Base-by-base conservation (phyloP, 306 rosid species). In the Urtica urens region DNA sequence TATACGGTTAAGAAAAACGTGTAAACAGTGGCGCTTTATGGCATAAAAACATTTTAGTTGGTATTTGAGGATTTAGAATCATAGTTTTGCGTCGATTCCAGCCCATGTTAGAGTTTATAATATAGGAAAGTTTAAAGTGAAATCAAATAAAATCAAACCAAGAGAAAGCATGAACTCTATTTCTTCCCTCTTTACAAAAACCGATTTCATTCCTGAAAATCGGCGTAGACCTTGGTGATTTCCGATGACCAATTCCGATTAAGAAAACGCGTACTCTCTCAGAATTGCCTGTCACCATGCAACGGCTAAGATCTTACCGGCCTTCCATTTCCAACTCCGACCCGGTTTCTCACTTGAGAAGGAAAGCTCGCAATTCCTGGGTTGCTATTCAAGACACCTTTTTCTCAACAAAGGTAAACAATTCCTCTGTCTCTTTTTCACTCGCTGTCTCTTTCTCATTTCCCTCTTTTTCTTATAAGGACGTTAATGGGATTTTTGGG, bases 311-410 rank as follows among this genome's bases (percentile, higher is more conserved):
- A 63, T 60, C 69, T 55, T 74, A 83, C 16, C 58, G 55, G 19
- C 51, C 50, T 17, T 54, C 63, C 20, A 24, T 65, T 31, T 57
- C 69, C 1, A 44, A 67, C 42, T 57, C 82, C 42, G 38, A 39
- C 10, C 55, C 77, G 8, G 53, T 56, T 18, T 68, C 90, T 6
- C 67, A 63, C 56, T 27, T 81, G 10, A 81, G 58, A 72, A 74
- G 66, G 58, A 85, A 71, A 70, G 81, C 78, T 60, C 61, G 40
- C 4, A 75, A 83, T 71, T 79, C 94, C 51, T 73, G 79, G 79
- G 69, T 72, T 25, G 93, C 96, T 9, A 37, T 79, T 31, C 79
- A 90, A 66, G 99, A 90, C 41, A 79, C 96, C 16, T 85, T 6
- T 43, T 65, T 75, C 29, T 73, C 85, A 25, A 79, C 99, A 14